Evolutionary conservation across 2,329 filamentous ascomycete species (phyloP).

Genomic region (Paecilomyces fulvus): DNA sequence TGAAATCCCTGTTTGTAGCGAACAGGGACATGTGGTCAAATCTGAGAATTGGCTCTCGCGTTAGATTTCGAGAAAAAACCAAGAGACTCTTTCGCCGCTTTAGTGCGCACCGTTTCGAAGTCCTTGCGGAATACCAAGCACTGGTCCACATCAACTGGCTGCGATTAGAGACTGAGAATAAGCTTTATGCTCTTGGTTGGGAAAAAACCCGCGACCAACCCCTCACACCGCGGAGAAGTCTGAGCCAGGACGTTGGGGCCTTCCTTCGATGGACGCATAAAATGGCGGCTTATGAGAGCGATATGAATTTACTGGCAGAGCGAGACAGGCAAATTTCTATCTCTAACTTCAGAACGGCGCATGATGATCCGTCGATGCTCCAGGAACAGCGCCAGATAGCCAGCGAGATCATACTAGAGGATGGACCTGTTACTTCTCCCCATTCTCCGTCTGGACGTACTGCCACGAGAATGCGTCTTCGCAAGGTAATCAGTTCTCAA

Average conservation of each 20-base stretch:
- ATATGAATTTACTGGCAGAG: neutral
- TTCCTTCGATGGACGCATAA: constrained; percentile 10
- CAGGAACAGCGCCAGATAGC: neutral
- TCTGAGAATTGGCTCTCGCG: neutral
- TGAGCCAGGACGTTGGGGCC: constrained; percentile 13
- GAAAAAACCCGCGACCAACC: constrained; percentile 9
- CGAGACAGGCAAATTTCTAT: neutral
- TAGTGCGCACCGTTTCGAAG: neutral
- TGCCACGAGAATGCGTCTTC: neutral
- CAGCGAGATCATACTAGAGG: neutral
- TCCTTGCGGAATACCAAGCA: constrained; percentile 1
- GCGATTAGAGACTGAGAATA: constrained; percentile 14
- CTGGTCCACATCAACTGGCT: constrained; percentile 15
- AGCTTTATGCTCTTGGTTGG: constrained; percentile 8
- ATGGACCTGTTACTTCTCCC: neutral
- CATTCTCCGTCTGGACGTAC: neutral
- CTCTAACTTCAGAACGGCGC: neutral
- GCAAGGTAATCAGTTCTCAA: neutral
- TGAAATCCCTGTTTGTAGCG: neutral
- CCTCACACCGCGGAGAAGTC: constrained; percentile 11
- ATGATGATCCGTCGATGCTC: neutral
- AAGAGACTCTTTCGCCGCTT: neutral
- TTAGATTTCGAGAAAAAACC: neutral
- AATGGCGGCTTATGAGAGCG: neutral
- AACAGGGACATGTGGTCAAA: neutral